Evolutionary conservation across 805 yeast genomes (phyloP), one percentile per base, ranked within the genome.

Genomic region (Kazachstania psychrophila): DNA sequence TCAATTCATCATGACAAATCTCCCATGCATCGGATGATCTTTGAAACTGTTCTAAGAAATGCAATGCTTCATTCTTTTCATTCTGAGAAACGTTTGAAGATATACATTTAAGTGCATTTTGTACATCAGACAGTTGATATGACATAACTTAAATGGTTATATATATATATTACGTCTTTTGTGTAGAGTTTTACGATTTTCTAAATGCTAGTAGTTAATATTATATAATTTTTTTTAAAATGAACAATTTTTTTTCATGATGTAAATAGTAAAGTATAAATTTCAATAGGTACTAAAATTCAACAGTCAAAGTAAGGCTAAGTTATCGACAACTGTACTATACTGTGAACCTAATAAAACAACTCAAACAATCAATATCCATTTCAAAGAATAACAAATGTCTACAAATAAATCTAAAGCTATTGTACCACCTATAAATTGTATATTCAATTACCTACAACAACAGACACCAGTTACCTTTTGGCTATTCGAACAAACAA

Each of bases 401-500:
- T 47, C 58, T 11, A 29, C 46, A 38, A 42, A 34, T 11, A 37
- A 36, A 23, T 35, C 50, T 14, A 51, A 45, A 23, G 44, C 53
- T 3, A 72, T 77, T 66, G 72, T 87, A 34, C 95, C 96, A 37
- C 98, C 98, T 14, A 86, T 92, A 62, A 88, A 87, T 59, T 75
- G 87, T 54, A 74, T 92, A 33, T 92, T 88, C 68, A 80, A 82
- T 58, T 82, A 75, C 54, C 69, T 89, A 44, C 96, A 88, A 58
- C 82, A 82, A 48, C 89, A 84, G 49, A 65, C 82, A 1, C 63
- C 67, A 14, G 96, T 92, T 23, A 74, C 79, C 6, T 75, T 92
- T 24, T 89, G 96, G 96, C 66, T 92, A 9, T 87, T 71, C 47
- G 97, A 92, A 52, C 96, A 92, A 58, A 72, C 78, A 0, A 77